phyloP scores from a whole-genome alignment of 169 alveolate species.

The Eimeria falciformis region DNA sequence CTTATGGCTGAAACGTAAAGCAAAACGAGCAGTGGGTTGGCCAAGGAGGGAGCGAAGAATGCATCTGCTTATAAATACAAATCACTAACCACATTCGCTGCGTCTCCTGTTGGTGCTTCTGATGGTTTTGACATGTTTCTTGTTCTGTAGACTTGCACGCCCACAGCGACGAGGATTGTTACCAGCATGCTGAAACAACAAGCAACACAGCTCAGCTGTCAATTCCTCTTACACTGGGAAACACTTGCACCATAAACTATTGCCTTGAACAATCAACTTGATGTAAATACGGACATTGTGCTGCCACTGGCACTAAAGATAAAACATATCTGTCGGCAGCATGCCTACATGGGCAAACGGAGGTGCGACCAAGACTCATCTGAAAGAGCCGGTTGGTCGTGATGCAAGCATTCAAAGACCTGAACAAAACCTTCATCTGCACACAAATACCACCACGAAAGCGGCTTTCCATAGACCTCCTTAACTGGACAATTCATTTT shows the following conservation, averaged over 20 bases:
- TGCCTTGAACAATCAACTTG: background rate
- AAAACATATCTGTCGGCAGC: background rate
- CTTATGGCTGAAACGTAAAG: too few species aligned
- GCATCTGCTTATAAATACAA: too few species aligned
- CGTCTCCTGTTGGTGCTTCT: background rate
- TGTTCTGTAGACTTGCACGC: constrained; percentile 24
- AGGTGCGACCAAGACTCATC: constrained; percentile 48
- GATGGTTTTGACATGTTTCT: background rate
- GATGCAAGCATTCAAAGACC: constrained; percentile 1
- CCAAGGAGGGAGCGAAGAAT: background rate
- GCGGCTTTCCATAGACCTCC: too few species aligned
- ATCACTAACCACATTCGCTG: background rate
- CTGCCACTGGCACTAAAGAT: background rate
- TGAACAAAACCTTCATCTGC: background rate
- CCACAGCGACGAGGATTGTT: constrained; percentile 40
- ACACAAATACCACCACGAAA: background rate
- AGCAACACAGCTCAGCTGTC: background rate
- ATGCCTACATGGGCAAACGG: constrained; percentile 22
- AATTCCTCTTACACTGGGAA: background rate
- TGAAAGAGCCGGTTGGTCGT: background rate
- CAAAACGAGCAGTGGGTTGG: background rate
- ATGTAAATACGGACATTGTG: background rate
- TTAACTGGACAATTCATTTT: too few species aligned
- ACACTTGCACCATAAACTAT: background rate
- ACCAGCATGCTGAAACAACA: background rate